These are phyloP conservation scores for Fusarium neocosmosporiellum DNA, from an alignment of 2,329 filamentous ascomycete genomes.

Conservation along the genomic window DNA sequence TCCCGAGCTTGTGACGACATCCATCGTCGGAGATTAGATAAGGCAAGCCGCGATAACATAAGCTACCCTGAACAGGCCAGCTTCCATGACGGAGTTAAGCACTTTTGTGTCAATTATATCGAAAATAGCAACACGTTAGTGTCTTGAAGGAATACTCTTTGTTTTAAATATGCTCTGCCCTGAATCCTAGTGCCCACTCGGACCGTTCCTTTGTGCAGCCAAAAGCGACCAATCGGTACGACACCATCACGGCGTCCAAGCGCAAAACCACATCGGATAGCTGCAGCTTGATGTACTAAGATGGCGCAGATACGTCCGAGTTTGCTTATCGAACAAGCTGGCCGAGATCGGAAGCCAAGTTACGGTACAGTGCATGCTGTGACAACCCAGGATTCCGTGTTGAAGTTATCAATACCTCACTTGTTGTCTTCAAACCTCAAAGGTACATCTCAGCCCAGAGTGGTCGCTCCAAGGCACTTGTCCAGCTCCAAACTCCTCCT, in stretches of 20 bases:
- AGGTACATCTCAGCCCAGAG: constrained; percentile 8
- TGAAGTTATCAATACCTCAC: not conserved
- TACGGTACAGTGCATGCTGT: not conserved
- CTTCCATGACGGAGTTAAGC: not conserved
- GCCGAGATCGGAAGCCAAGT: not conserved
- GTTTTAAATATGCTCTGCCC: not conserved
- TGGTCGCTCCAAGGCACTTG: constrained; percentile 9
- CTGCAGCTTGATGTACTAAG: not conserved
- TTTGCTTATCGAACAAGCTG: not conserved
- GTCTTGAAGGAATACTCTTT: not conserved
- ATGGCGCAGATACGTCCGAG: not conserved
- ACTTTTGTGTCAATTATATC: not conserved
- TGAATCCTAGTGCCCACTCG: not conserved
- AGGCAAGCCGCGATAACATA: not conserved
- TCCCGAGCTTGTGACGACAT: constrained; percentile 40
- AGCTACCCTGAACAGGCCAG: constrained; percentile 20
- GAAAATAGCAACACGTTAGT: not conserved
- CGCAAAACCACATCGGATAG: not conserved
- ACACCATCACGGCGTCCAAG: not conserved
- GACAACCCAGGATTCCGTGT: not conserved
- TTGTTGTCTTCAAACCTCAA: not conserved
- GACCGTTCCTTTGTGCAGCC: not conserved
- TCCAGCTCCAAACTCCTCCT: not conserved
- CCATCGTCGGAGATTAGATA: constrained; percentile 40
- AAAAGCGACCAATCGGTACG: not conserved